These are phyloP conservation scores for Fraxinus excelsior DNA, from an alignment of 257 asterid species.

Conservation along the genomic window DNA sequence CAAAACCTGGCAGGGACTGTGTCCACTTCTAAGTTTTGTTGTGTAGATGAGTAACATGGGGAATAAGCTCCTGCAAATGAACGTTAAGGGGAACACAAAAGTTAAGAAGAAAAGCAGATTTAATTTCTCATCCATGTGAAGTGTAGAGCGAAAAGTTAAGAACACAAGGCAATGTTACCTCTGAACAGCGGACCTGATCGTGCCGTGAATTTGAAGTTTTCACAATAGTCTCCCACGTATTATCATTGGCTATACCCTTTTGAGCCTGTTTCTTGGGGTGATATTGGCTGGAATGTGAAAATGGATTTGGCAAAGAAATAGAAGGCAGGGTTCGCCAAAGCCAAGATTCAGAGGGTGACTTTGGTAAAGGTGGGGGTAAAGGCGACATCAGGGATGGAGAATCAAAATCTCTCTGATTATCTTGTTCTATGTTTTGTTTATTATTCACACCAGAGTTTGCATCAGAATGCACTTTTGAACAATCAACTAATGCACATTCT, in stretches of 20 bases:
- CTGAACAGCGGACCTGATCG: constrained; percentile 61
- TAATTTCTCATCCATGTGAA: neutral
- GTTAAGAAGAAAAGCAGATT: neutral
- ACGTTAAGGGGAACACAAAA: constrained; percentile 5
- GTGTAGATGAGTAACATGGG: constrained; percentile 48
- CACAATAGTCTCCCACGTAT: constrained; percentile 88
- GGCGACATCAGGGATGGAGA: constrained; percentile 48
- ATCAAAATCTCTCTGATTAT: constrained; percentile 22
- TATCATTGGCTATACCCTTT: constrained; percentile 35
- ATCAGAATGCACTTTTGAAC: constrained; percentile 12
- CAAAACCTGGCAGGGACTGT: neutral
- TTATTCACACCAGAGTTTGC: constrained; percentile 24
- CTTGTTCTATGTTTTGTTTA: constrained; percentile 17
- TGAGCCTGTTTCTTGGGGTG: constrained; percentile 49
- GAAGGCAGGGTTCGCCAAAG: constrained; percentile 83
- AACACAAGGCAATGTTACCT: constrained; percentile 47
- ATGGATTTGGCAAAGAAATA: constrained; percentile 55
- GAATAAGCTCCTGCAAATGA: constrained; percentile 53
- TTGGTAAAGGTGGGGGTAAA: constrained; percentile 86
- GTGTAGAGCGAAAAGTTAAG: neutral
- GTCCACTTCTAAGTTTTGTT: constrained; percentile 37
- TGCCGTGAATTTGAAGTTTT: constrained; percentile 55
- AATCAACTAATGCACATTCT: constrained; percentile 22
- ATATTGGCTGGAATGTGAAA: constrained; percentile 52
- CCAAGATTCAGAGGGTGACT: constrained; percentile 98